Base-by-base conservation (phyloP, 2,329 filamentous ascomycete species). In the Calonectria multiphialidica region DNA sequence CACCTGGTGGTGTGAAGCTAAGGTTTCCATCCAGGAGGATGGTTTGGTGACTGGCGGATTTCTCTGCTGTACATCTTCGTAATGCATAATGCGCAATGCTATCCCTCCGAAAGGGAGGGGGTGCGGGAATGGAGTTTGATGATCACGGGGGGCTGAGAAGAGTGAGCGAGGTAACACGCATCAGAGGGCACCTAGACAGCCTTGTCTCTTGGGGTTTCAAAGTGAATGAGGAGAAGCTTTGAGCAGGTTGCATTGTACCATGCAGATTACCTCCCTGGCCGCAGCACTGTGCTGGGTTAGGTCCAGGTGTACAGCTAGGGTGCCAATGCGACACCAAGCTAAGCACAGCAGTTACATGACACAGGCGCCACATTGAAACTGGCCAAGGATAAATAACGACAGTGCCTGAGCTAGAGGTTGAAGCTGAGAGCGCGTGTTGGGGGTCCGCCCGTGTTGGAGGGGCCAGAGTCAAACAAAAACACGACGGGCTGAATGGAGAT, bases 311-410 rank as follows among this genome's bases (percentile, higher is more conserved):
- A 25, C 47, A 21, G 44, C 42, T 50, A 68, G 28, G 47, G 76
- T 77, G 73, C 74, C 71, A 77, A 76, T 77, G 76, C 76, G 28
- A 49, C 23, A 63, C 37, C 33, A 40, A 64, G 21, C 53, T 59
- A 59, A 45, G 62, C 62, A 62, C 57, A 62, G 42, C 37, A 62
- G 44, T n/a, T 23, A 59, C 53, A 59, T 59, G 53, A 59, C 53
- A 59, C 53, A 59, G 30, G 15, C 16, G 23, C 57, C 40, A 62
- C 57, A 23, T 45, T 44, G 57, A 44, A 45, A 42, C 57, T 33
- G 57, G 40, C 40, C 21, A 44, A 45, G 25, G 16, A 30, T 62
- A 45, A 33, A 42, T 30, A 28, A 33, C 16, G 40, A 45, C 40
- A 21, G 40, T 33, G 40, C 49, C 8, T 13, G 18, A 44, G 40